Evolutionary conservation across 306 rosid species (phyloP).

Genomic region (Fagus sylvatica): DNA sequence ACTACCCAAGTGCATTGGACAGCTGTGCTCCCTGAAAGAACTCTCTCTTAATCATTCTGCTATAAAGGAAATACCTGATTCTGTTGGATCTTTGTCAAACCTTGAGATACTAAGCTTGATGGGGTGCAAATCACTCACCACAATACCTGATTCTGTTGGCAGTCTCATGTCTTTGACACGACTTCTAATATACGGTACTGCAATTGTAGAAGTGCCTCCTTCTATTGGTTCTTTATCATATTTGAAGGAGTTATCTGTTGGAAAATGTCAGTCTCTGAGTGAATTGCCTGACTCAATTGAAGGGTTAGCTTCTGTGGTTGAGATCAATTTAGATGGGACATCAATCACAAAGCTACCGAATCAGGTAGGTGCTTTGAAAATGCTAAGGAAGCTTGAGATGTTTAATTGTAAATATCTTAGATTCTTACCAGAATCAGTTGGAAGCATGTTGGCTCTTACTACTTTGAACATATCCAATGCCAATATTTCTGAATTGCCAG

Average conservation of each 20-base stretch:
- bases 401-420: slow-evolving; percentile 41
- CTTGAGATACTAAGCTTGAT: slow-evolving; percentile 55
- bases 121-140: slow-evolving; percentile 45
- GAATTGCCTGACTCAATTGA: slow-evolving; percentile 47
- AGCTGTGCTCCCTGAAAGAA: slow-evolving; percentile 42
- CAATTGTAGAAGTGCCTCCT: slow-evolving; percentile 50
- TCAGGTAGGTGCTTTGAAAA: slow-evolving; percentile 48
- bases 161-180: slow-evolving; percentile 35
- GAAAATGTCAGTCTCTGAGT: slow-evolving; percentile 23
- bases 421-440: slow-evolving; percentile 59
- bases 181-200: slow-evolving; percentile 11
- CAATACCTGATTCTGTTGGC: slow-evolving; percentile 49
- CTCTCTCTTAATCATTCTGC: slow-evolving; percentile 42
- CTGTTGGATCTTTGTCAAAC: slow-evolving; percentile 47
- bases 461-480: slow-evolving; percentile 34
- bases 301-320: slow-evolving; percentile 38
- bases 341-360: slow-evolving; percentile 52
- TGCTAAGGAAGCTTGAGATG: slow-evolving; percentile 52
- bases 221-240: slow-evolving; percentile 48
- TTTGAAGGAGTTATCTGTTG: slow-evolving; percentile 37
- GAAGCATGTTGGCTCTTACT: slow-evolving; percentile 41
- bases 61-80: slow-evolving; percentile 47
- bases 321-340: slow-evolving; percentile 48
- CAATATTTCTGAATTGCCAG: slow-evolving; percentile 50
- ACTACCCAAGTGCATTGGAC: slow-evolving; percentile 51